Percentiles rank a stretch among this genome's conserved stretches.
Evolutionary conservation across 768 basidiomycete species (phyloP).

Genomic region (Russula vinacea): DNA sequence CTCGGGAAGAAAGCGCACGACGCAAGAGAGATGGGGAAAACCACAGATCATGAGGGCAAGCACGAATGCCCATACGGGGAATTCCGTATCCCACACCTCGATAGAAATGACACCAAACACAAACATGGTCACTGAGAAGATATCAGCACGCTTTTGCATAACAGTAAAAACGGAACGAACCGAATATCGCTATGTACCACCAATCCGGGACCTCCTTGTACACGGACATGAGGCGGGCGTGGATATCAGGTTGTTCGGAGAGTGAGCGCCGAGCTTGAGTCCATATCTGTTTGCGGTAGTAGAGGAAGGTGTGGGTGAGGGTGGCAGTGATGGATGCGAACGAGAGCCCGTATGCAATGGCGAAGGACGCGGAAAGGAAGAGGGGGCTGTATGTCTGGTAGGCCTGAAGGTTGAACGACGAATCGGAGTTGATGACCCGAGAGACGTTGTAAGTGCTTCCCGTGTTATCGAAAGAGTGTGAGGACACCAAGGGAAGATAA

Average conservation of each 20-base stretch:
- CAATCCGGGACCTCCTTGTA: slow-evolving; percentile 80
- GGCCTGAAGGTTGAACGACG: slow-evolving; percentile 52
- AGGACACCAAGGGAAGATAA: slow-evolving; percentile 53
- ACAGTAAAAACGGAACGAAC: slow-evolving; percentile 18
- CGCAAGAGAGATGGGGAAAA: not conserved
- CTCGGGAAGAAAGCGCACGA: not conserved
- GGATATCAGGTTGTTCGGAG: slow-evolving; percentile 79
- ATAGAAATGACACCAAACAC: slow-evolving; percentile 65
- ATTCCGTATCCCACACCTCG: slow-evolving; percentile 65
- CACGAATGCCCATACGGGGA: slow-evolving; percentile 74
- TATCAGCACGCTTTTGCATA: not conserved
- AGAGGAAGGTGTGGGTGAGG: slow-evolving; percentile 65
- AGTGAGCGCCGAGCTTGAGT: slow-evolving; percentile 65
- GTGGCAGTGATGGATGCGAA: slow-evolving; percentile 80
- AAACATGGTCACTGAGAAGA: slow-evolving; percentile 54
- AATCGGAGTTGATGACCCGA: slow-evolving; percentile 51
- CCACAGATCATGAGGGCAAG: slow-evolving; percentile 62
- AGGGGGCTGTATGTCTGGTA: slow-evolving; percentile 60
- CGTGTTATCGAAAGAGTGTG: slow-evolving; percentile 63
- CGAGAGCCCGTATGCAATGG: slow-evolving; percentile 72
- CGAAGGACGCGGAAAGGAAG: slow-evolving; percentile 65
- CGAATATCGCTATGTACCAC: slow-evolving; percentile 76
- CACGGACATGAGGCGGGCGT: slow-evolving; percentile 73
- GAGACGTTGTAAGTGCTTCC: slow-evolving; percentile 57
- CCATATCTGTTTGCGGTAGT: slow-evolving; percentile 79